Evolutionary conservation across 345 rosid species (phyloP), one percentile per base, ranked within the genome.

Genomic region (Eutrema yunnanense): DNA sequence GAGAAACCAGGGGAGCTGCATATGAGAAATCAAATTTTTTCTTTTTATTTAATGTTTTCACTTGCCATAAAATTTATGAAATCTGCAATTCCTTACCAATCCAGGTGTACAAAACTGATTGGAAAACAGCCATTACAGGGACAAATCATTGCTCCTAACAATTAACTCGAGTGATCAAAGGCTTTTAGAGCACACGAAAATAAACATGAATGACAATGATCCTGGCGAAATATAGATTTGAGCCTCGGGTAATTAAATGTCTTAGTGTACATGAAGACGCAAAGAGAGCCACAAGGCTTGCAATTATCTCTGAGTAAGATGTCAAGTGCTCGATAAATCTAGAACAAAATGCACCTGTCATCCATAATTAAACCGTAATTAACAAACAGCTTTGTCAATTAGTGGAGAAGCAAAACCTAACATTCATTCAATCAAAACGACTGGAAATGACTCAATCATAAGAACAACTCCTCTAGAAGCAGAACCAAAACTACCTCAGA

Each of bases 201-300:
- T 14, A 10, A 53, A 48, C 46, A 52, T 30, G 11, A 42, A 22
- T 16, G 27, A 62, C 8, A 60, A 36, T 57, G 77, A 42, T 57
- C 59, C 6, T n/a, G n/a, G n/a, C n/a, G n/a, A n/a, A 63, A 43
- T 13, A 22, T 26, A 59, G 48, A n/a, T 22, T 26, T 19, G 10
- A 40, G 47, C 36, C 29, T 22, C 13, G 4, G 22, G 43, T 26
- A 43, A 22, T 8, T 8, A 44, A 38, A 44, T 48, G 52, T 48
- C 4, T 30, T 60, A 52, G 63, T 46, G 60, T 86, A 90, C 98
- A 96, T 94, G 97, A 72, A 94, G 98, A 73, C 91, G 98, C 74
- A 94, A 74, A 62, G 98, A 89, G 80, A 94, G 97, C 98, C 97
- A 94, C 81, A 94, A 86, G 81, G n/a, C 95, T 90, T 38, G 95